Percentiles rank a stretch among this genome's conserved stretches.
These are phyloP conservation scores for Pseudohyphozyma bogoriensis DNA, from an alignment of 768 basidiomycete genomes.

Conservation along the genomic window DNA sequence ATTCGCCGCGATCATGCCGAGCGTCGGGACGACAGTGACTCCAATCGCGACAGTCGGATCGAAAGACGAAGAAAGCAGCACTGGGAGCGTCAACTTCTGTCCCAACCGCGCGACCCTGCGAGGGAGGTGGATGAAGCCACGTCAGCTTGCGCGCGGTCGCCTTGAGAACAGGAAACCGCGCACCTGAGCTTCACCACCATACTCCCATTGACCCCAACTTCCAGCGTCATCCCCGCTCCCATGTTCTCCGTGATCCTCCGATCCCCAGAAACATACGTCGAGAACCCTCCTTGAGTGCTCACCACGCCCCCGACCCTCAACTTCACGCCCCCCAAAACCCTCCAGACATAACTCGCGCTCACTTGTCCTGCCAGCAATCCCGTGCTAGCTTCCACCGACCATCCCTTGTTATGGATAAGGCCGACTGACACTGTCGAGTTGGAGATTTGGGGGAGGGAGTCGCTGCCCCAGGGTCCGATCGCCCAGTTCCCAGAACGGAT, in stretches of 20 bases:
- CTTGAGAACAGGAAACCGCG: not conserved
- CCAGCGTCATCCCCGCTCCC: slow-evolving; percentile 33
- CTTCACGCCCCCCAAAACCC: slow-evolving; percentile 36
- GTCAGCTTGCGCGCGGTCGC: not conserved
- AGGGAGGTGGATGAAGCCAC: slow-evolving; percentile 37
- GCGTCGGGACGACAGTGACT: slow-evolving; percentile 37
- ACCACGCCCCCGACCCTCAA: slow-evolving; percentile 34
- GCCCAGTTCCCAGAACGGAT: slow-evolving; percentile 36
- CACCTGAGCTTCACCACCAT: slow-evolving; percentile 29
- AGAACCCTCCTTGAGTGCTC: slow-evolving; percentile 29
- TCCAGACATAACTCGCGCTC: slow-evolving; percentile 33
- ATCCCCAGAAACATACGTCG: slow-evolving; percentile 36
- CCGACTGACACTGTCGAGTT: slow-evolving; percentile 28
- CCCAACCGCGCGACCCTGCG: too few species aligned
- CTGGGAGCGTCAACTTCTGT: slow-evolving; percentile 33
- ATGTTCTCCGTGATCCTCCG: slow-evolving; percentile 37
- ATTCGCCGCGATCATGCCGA: slow-evolving; percentile 37
- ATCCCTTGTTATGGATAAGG: slow-evolving; percentile 16
- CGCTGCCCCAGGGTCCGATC: slow-evolving; percentile 37
- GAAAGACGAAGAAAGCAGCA: slow-evolving; percentile 36
- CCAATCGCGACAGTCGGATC: slow-evolving; percentile 35
- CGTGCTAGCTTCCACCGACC: slow-evolving; percentile 10
- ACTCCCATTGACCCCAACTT: slow-evolving; percentile 8
- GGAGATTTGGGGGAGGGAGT: slow-evolving; percentile 9
- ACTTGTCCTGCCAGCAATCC: slow-evolving; percentile 29